Evolutionary conservation across 2,329 filamentous ascomycete genomes (phyloP).

Genomic region (Ophiostoma piceae): DNA sequence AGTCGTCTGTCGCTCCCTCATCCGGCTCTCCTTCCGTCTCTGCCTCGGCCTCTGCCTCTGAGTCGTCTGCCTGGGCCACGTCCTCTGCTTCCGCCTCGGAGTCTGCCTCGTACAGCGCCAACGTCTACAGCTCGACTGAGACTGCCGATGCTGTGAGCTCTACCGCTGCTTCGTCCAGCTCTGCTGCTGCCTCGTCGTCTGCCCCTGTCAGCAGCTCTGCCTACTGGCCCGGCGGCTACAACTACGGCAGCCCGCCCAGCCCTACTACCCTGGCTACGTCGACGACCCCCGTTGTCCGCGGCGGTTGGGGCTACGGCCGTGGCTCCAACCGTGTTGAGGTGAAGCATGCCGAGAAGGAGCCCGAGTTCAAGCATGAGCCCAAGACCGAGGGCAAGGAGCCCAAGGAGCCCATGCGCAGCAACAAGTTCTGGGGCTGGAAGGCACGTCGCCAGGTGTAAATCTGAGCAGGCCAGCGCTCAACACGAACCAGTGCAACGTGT

Average conservation of each 20-base stretch:
- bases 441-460: constrained; percentile 6
- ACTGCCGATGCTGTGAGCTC: background rate
- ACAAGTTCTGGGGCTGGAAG: constrained; percentile 15
- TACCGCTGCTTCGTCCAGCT: constrained; percentile 6
- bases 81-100: background rate
- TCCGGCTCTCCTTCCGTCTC: background rate
- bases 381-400: background rate
- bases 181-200: constrained; percentile 3
- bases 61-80: background rate
- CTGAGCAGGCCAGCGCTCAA: background rate
- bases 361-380: constrained; percentile 1
- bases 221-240: constrained; percentile 25
- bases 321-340: background rate
- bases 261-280: constrained; percentile 7
- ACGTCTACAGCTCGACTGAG: background rate
- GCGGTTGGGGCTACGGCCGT: constrained; percentile 17
- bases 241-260: constrained; percentile 17
- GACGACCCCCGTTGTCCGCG: constrained; percentile 5
- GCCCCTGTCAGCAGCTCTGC: constrained; percentile 12
- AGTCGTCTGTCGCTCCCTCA: background rate
- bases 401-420: background rate
- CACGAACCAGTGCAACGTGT: background rate
- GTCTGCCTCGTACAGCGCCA: background rate
- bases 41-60: background rate
- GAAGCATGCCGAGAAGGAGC: constrained; percentile 3